Evolutionary conservation across 208 protist genomes (phyloP).

Genomic region (Blastocrithidia nonstop): DNA sequence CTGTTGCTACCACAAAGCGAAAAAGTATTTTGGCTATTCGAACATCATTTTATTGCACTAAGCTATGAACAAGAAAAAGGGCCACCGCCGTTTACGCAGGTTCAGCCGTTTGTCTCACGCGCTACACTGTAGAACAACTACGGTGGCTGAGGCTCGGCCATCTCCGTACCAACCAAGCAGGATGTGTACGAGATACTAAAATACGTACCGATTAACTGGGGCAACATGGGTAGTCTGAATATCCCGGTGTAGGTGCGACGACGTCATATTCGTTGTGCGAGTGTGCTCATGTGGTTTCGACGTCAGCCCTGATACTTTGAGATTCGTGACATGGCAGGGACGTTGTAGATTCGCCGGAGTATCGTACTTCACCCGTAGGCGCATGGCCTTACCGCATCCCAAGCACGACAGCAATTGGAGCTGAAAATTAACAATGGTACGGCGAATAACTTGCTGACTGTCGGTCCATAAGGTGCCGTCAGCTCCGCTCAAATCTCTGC

Average conservation of each 20-base stretch:
- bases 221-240: constrained; percentile 36
- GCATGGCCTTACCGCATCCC: constrained; percentile 45
- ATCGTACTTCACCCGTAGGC: constrained; percentile 61
- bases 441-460: constrained; percentile 46
- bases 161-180: constrained; percentile 32
- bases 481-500: constrained; percentile 10
- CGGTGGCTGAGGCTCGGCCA: constrained; percentile 42
- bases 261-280: constrained; percentile 43
- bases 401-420: constrained; percentile 38
- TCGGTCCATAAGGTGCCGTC: constrained; percentile 8
- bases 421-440: constrained; percentile 32
- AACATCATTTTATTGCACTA: too few relatives aligned
- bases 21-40: too few relatives aligned
- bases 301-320: constrained; percentile 80
- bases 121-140: constrained; percentile 35
- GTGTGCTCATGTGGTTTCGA: constrained; percentile 52
- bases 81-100: constrained; percentile 6
- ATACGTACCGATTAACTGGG: constrained; percentile 77
- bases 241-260: constrained; percentile 36
- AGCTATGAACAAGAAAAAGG: too few relatives aligned
- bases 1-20: too few relatives aligned
- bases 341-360: constrained; percentile 57
- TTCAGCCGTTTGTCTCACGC: neutral
- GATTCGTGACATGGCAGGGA: constrained; percentile 47
- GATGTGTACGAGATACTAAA: constrained; percentile 73